Evolutionary conservation across 495 filamentous ascomycete genomes (phyloP).

Genomic region (Neurospora sp.): DNA sequence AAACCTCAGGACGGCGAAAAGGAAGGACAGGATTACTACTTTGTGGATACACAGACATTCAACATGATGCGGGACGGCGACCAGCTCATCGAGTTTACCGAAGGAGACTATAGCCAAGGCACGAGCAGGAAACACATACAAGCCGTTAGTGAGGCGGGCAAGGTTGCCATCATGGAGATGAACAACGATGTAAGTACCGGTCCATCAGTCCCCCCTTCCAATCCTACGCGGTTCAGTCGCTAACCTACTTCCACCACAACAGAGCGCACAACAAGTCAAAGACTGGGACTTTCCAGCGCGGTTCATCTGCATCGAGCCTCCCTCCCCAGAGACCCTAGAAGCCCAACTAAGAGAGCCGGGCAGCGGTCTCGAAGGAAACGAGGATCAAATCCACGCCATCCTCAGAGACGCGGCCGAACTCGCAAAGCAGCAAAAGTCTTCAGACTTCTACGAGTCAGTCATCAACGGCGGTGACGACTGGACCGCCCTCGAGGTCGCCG

Average conservation of each 20-base stretch:
- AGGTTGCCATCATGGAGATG: slow-evolving; percentile 49
- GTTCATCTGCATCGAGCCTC: slow-evolving; percentile 63
- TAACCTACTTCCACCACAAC: slow-evolving; percentile 7
- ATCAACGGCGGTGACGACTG: slow-evolving; percentile 60
- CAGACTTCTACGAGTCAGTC: slow-evolving; percentile 54
- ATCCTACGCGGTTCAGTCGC: neutral
- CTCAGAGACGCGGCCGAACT: slow-evolving; percentile 55
- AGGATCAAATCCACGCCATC: slow-evolving; percentile 51
- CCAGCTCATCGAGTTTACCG: slow-evolving; percentile 37
- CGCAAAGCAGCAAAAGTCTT: slow-evolving; percentile 51
- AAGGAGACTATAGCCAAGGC: slow-evolving; percentile 32
- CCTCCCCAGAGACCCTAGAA: slow-evolving; percentile 53
- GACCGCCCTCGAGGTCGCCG: slow-evolving; percentile 22
- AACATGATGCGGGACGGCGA: slow-evolving; percentile 43
- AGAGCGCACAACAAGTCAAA: slow-evolving; percentile 67
- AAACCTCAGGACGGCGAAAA: slow-evolving; percentile 34
- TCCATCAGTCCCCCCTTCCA: neutral
- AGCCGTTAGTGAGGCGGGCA: slow-evolving; percentile 33
- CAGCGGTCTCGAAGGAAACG: slow-evolving; percentile 29
- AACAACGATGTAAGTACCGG: slow-evolving; percentile 32
- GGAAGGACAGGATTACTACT: slow-evolving; percentile 33
- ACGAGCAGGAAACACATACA: slow-evolving; percentile 37
- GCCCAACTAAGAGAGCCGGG: slow-evolving; percentile 45
- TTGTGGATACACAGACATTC: slow-evolving; percentile 37
- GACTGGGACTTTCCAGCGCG: slow-evolving; percentile 57